phyloP scores from a whole-genome alignment of 768 basidiomycete species.

The Mrakia hoshinonis region DNA sequence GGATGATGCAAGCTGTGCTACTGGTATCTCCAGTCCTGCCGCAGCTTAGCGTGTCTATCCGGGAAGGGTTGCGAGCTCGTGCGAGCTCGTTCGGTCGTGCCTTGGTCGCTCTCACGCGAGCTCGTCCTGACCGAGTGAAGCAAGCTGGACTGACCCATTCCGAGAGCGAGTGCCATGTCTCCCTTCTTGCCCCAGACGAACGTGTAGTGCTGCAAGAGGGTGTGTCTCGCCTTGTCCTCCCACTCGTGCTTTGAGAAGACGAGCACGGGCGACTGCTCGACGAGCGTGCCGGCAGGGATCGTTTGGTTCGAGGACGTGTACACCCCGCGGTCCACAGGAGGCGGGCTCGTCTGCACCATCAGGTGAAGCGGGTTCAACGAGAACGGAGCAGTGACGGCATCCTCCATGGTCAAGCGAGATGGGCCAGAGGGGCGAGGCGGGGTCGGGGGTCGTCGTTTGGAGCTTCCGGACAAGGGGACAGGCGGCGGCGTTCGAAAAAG shows the following conservation, averaged over 20 bases:
- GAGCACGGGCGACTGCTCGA: conserved; percentile 82
- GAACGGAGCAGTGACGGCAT: background rate
- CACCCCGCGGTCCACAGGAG: conserved; percentile 37
- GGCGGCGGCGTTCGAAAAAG: background rate
- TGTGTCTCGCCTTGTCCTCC: conserved; percentile 53
- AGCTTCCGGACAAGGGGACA: background rate
- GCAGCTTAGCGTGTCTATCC: no score
- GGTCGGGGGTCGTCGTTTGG: background rate
- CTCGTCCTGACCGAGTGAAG: background rate
- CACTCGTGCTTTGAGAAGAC: conserved; percentile 66
- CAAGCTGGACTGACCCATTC: conserved; percentile 54
- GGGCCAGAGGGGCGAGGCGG: background rate
- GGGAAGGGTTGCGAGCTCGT: no score
- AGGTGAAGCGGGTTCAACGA: conserved; percentile 22
- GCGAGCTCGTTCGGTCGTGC: background rate
- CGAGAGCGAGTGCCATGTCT: conserved; percentile 65
- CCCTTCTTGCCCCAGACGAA: conserved; percentile 63
- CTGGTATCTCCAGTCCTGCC: no score
- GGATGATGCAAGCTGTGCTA: no score
- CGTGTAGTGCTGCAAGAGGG: conserved; percentile 63
- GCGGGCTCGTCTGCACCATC: conserved; percentile 16
- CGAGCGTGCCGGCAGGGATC: conserved; percentile 55
- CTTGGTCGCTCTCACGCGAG: background rate
- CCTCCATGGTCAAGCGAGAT: background rate
- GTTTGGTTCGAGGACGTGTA: conserved; percentile 45